A percentile compares a stretch with the other conserved stretches of the same genome.
Conservation (phyloP, 1,284 basidiomycete species). For the Psilocybe mexicana region DNA sequence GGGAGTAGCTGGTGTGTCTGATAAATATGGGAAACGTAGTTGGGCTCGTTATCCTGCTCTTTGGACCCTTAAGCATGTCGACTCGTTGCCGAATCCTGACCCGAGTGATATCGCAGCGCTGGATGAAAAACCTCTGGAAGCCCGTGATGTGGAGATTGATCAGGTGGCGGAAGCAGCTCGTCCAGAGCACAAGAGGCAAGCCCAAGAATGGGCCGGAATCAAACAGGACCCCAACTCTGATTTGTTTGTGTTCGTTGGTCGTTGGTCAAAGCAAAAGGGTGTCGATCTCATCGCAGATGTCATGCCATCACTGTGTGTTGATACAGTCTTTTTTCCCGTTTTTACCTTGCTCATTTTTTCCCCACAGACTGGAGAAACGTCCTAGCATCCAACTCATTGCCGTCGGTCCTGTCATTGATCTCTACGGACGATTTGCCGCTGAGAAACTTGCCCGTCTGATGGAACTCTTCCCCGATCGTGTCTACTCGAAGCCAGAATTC, state of each 20-base stretch:
- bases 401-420: constrained; percentile 91
- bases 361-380: constrained; percentile 75
- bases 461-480: constrained; percentile 92
- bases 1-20: constrained; percentile 92
- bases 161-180: constrained; percentile 82
- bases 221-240: constrained; percentile 88
- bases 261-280: constrained; percentile 97
- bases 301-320: constrained; percentile 75
- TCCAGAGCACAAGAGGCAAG: constrained; percentile 86
- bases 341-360: constrained; percentile 8
- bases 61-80: constrained; percentile 93
- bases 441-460: constrained; percentile 90
- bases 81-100: constrained; percentile 91
- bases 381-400: constrained; percentile 84
- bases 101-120: constrained; percentile 91
- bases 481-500: constrained; percentile 92
- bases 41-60: constrained; percentile 94
- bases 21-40: constrained; percentile 93
- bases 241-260: constrained; percentile 92
- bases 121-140: constrained; percentile 73
- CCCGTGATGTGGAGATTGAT: constrained; percentile 79
- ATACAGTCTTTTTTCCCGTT: constrained; percentile 23
- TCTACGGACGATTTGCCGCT: constrained; percentile 92
- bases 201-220: constrained; percentile 92
- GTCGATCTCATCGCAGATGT: constrained; percentile 94